These are phyloP conservation scores for Raddia guianensis DNA, from an alignment of 176 grass and related monocot species.

Conservation along the genomic window DNA sequence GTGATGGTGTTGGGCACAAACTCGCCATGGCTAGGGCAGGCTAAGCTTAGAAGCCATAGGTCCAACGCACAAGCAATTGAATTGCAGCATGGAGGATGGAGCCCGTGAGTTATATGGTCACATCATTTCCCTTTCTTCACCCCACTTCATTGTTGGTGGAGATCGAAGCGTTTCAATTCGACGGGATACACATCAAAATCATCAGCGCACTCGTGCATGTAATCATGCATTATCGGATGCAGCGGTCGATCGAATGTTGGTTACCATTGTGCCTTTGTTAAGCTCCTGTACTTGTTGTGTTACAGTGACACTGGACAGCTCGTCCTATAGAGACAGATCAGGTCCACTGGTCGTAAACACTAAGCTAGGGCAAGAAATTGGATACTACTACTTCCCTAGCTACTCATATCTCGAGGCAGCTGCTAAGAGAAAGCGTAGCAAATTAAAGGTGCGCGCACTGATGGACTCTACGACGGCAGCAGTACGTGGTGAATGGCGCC, in stretches of 20 bases:
- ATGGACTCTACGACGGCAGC: not conserved
- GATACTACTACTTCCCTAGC: not conserved
- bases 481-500: too few relatives aligned
- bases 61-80: not conserved
- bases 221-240: constrained; percentile 3
- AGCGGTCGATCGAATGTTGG: not conserved
- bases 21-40: not conserved
- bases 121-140: constrained; percentile 1
- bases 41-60: not conserved
- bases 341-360: not conserved
- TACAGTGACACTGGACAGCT: constrained; percentile 34
- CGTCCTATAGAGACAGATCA: not conserved
- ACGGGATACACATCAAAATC: not conserved
- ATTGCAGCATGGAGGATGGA: not conserved
- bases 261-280: not conserved
- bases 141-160: not conserved
- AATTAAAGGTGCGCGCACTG: not conserved
- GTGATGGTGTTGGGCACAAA: not conserved
- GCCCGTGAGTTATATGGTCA: not conserved
- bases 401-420: not conserved
- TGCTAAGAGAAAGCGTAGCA: not conserved
- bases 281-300: constrained; percentile 2
- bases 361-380: not conserved
- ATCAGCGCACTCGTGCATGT: not conserved
- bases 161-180: not conserved